These are phyloP conservation scores for Diospyros kaki DNA, from an alignment of 148 eudicot genomes.

Conservation along the genomic window DNA sequence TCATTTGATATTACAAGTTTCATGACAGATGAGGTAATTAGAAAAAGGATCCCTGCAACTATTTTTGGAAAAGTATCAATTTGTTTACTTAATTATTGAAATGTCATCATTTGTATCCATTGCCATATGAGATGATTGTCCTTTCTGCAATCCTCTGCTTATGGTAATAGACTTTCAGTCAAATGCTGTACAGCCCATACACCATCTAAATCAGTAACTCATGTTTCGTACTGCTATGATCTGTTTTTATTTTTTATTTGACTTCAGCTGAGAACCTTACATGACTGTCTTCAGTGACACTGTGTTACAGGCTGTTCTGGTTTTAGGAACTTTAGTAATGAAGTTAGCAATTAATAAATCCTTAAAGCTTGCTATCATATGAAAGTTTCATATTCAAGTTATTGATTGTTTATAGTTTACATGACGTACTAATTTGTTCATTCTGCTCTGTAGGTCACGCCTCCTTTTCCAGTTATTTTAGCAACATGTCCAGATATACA, in stretches of 20 bases:
- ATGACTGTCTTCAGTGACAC: background rate
- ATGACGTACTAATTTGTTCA: slow-evolving; percentile 4
- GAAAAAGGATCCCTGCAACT: background rate
- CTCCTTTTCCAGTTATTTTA: slow-evolving; percentile 72
- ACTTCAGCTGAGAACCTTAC: background rate
- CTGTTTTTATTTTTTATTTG: background rate
- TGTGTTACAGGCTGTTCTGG: background rate
- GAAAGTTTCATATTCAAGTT: background rate
- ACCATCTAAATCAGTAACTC: background rate
- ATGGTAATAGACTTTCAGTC: background rate
- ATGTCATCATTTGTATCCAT: background rate
- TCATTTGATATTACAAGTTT: background rate
- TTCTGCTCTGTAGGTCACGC: slow-evolving; percentile 70
- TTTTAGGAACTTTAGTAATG: background rate
- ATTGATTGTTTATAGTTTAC: background rate
- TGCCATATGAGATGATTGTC: slow-evolving; percentile 1
- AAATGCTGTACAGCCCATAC: background rate
- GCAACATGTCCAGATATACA: slow-evolving; percentile 70
- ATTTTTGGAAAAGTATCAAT: background rate
- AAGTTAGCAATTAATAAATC: background rate
- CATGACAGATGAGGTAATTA: too few species aligned
- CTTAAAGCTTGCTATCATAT: background rate
- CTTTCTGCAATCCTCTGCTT: background rate
- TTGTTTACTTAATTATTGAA: background rate
- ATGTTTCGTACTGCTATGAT: background rate